These are phyloP conservation scores for Cerrena zonata DNA, from an alignment of 1,284 basidiomycete genomes.

Conservation along the genomic window DNA sequence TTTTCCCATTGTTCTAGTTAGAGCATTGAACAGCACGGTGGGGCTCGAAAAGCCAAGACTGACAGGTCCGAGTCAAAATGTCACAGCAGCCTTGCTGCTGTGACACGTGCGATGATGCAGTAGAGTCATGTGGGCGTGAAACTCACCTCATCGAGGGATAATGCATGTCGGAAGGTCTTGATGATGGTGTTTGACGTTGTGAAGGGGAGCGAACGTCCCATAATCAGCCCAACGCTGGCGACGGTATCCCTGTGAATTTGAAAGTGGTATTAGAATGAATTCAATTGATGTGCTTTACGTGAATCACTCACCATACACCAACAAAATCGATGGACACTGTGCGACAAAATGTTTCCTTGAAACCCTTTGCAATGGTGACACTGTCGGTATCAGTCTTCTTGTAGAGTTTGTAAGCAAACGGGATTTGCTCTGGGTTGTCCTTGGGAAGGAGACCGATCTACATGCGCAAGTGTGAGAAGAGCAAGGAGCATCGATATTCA, in stretches of 20 bases:
- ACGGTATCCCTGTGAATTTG: constrained; percentile 34
- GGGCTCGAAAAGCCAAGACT: no score
- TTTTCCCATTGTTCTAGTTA: no score
- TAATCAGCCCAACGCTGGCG: constrained; percentile 34
- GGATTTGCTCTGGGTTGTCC: constrained; percentile 48
- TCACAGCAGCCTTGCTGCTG: no score
- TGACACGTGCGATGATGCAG: no score
- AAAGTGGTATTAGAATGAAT: not conserved
- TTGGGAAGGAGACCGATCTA: constrained; percentile 47
- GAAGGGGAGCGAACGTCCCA: constrained; percentile 36
- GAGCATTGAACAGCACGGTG: no score
- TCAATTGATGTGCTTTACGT: not conserved
- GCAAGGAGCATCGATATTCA: no score
- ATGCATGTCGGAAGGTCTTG: constrained; percentile 38
- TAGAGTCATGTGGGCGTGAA: no score
- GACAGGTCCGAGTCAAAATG: no score
- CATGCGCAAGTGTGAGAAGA: no score
- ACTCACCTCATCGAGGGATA: constrained; percentile 38
- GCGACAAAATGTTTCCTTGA: constrained; percentile 48
- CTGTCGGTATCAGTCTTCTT: constrained; percentile 37
- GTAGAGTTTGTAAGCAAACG: constrained; percentile 56
- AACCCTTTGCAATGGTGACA: constrained; percentile 36
- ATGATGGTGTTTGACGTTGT: constrained; percentile 34
- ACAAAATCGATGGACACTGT: constrained; percentile 49
- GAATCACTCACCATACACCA: constrained; percentile 27